phyloP scores from a whole-genome alignment of 2,329 filamentous ascomycete species.

The Aspergillus floridensis region DNA sequence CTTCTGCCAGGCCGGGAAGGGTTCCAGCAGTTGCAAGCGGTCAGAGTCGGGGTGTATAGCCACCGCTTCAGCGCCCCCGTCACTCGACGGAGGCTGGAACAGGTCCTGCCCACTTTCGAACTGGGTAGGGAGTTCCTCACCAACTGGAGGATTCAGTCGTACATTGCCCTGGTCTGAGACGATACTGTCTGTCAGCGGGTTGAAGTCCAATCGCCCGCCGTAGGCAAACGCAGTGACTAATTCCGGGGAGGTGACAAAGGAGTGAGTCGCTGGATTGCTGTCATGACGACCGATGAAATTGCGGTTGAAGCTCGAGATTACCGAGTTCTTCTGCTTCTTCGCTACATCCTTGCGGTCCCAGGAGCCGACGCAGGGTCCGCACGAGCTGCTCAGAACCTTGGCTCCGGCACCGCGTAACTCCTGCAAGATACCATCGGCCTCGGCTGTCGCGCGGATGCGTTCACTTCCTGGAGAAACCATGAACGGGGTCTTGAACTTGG shows the following conservation, averaged over 20 bases:
- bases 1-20: slow-evolving; percentile 37
- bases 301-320: slow-evolving; percentile 96
- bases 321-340: slow-evolving; percentile 84
- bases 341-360: slow-evolving; percentile 85
- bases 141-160: slow-evolving; percentile 88
- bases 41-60: slow-evolving; percentile 15
- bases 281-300: slow-evolving; percentile 98
- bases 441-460: slow-evolving; percentile 88
- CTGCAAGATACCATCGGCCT: slow-evolving; percentile 79
- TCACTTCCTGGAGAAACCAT: slow-evolving; percentile 91
- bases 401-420: slow-evolving; percentile 94
- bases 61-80: slow-evolving; percentile 10
- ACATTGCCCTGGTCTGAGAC: slow-evolving; percentile 47
- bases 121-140: slow-evolving; percentile 69
- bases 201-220: slow-evolving; percentile 53
- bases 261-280: slow-evolving; percentile 86
- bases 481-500: slow-evolving; percentile 87
- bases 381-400: slow-evolving; percentile 87
- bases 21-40: slow-evolving; percentile 18
- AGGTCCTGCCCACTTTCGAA: slow-evolving; percentile 82
- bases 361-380: slow-evolving; percentile 83
- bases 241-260: slow-evolving; percentile 84
- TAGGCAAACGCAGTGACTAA: slow-evolving; percentile 79
- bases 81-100: slow-evolving; percentile 15
- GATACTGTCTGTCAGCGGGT: slow-evolving; percentile 15